phyloP scores from a whole-genome alignment of 1,284 basidiomycete species.

The Exsudoporus floridanus region DNA sequence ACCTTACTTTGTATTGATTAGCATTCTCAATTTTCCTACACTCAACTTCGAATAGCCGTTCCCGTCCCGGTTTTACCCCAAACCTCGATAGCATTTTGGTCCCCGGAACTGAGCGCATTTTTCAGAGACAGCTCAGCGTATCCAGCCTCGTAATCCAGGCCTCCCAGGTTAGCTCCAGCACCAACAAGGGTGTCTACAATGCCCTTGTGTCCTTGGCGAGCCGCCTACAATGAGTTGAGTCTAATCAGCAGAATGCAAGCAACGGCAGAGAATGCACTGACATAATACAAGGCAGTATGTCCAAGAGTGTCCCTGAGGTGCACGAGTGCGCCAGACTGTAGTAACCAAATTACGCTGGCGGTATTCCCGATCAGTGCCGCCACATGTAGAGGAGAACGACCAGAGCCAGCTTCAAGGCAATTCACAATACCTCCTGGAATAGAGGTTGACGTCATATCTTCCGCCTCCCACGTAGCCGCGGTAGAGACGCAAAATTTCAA shows the following conservation, averaged over 20 bases:
- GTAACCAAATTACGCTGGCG: slow-evolving; percentile 56
- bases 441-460: slow-evolving; percentile 27
- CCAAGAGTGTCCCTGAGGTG: slow-evolving; percentile 77
- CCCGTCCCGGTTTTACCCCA: slow-evolving; percentile 50
- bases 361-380: slow-evolving; percentile 72
- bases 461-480: slow-evolving; percentile 31
- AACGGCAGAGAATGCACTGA: slow-evolving; percentile 35
- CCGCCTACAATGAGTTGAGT: slow-evolving; percentile 48
- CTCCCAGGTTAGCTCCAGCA: slow-evolving; percentile 73
- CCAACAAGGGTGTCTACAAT: slow-evolving; percentile 69
- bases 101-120: slow-evolving; percentile 45
- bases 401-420: slow-evolving; percentile 64
- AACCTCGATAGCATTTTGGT: slow-evolving; percentile 46
- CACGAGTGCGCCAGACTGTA: slow-evolving; percentile 82
- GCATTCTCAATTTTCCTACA: neutral
- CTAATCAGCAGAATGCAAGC: neutral
- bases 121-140: slow-evolving; percentile 53
- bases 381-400: slow-evolving; percentile 77
- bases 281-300: slow-evolving; percentile 83
- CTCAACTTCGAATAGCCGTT: neutral
- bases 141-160: slow-evolving; percentile 59
- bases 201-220: slow-evolving; percentile 60
- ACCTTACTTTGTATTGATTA: slow-evolving; percentile 21
- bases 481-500: slow-evolving; percentile 57
- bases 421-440: slow-evolving; percentile 70